These are phyloP conservation scores for Microdochium bolleyi DNA, from an alignment of 2,329 filamentous ascomycete species.

Conservation along the genomic window DNA sequence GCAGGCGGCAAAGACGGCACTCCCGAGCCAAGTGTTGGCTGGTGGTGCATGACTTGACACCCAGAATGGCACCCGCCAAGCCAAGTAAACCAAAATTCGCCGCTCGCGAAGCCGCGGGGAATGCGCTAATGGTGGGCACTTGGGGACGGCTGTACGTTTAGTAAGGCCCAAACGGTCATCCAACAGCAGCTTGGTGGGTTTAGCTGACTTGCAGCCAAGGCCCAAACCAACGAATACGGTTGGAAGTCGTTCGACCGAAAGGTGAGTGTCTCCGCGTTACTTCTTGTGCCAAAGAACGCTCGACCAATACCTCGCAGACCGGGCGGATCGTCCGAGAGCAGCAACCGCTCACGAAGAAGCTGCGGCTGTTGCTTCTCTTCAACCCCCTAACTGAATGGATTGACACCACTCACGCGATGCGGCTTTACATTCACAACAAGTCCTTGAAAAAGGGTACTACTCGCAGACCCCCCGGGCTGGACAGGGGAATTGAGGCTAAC, in stretches of 20 bases:
- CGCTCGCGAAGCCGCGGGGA: too few relatives aligned
- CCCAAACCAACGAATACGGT: constrained; percentile 6
- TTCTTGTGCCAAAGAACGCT: not conserved
- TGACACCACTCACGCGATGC: constrained; percentile 25
- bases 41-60: too few relatives aligned
- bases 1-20: too few relatives aligned
- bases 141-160: too few relatives aligned
- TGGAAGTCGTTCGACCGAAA: constrained; percentile 8
- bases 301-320: constrained; percentile 11
- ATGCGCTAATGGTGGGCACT: too few relatives aligned
- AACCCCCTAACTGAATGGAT: constrained; percentile 31
- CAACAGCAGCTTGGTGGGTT: not conserved
- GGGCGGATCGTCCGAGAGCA: constrained; percentile 26
- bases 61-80: too few relatives aligned
- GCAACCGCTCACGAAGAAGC: constrained; percentile 28
- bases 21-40: too few relatives aligned
- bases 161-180: not conserved
- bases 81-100: too few relatives aligned
- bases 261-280: constrained; percentile 1
- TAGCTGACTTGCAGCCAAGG: constrained; percentile 2
- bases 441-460: constrained; percentile 19
- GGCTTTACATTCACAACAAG: constrained; percentile 26
- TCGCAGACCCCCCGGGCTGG: not conserved
- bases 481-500: not conserved
- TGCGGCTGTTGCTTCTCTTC: constrained; percentile 31